Conservation (phyloP, 139 green algal genomes). For the Tetradesmus obliquus region DNA sequence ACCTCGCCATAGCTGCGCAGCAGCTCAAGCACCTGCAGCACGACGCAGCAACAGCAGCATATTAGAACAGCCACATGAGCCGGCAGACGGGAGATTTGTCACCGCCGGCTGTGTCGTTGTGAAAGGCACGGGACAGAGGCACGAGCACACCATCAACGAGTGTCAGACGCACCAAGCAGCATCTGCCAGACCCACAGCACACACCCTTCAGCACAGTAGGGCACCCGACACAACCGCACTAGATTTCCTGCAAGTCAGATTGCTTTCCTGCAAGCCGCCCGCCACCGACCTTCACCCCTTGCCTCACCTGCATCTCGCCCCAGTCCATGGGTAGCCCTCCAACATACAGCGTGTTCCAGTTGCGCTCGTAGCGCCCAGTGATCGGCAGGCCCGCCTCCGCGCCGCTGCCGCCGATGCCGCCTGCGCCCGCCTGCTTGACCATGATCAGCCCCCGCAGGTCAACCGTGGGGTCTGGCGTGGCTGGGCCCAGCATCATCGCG, state of each 20-base stretch:
- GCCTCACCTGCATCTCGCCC: constrained; percentile 16
- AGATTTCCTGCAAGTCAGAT: neutral
- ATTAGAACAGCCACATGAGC: neutral
- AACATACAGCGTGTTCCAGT: constrained; percentile 44
- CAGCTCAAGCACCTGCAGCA: constrained; percentile 15
- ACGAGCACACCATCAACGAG: too few species aligned
- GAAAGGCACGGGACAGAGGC: too few species aligned
- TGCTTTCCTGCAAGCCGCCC: neutral
- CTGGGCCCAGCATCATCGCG: constrained; percentile 80
- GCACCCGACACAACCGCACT: neutral
- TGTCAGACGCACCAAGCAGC: too few species aligned
- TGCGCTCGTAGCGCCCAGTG: constrained; percentile 23
- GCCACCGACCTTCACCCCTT: neutral
- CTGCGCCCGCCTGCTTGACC: neutral
- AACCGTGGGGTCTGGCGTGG: constrained; percentile 70
- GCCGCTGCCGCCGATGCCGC: too few species aligned
- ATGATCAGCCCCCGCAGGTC: constrained; percentile 13
- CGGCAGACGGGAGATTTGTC: too few species aligned
- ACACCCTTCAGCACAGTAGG: neutral
- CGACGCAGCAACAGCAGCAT: neutral
- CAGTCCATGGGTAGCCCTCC: constrained; percentile 35
- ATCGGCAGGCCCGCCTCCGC: neutral
- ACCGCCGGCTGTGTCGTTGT: too few species aligned
- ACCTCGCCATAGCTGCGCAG: constrained; percentile 41
- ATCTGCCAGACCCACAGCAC: too few species aligned